Evolutionary conservation across 1,139 yeast genomes (phyloP).

Genomic region (Pichia kudriavzevii): DNA sequence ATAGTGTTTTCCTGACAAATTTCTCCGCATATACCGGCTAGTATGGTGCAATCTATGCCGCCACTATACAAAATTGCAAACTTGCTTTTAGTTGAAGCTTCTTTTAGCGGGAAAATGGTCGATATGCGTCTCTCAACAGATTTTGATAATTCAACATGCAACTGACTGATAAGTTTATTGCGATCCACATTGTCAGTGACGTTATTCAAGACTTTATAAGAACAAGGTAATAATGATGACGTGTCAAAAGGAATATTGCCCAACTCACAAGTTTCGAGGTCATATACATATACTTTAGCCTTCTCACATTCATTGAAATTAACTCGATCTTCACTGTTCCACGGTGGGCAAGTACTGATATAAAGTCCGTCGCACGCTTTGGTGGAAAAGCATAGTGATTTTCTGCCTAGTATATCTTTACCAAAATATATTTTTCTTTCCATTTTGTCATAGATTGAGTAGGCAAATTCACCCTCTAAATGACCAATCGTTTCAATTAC

Average conservation of each 20-base stretch:
- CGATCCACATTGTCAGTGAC: background rate
- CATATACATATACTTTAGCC: constrained; percentile 40
- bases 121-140: constrained; percentile 47
- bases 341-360: constrained; percentile 42
- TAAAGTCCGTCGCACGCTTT: constrained; percentile 30
- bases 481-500: constrained; percentile 30
- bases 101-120: constrained; percentile 51
- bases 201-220: constrained; percentile 11
- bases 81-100: constrained; percentile 24
- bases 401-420: constrained; percentile 73
- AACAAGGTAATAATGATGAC: constrained; percentile 14
- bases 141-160: constrained; percentile 28
- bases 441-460: constrained; percentile 37
- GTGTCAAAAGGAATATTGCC: constrained; percentile 16
- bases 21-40: constrained; percentile 43
- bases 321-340: constrained; percentile 21
- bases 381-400: constrained; percentile 52
- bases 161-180: constrained; percentile 14
- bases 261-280: constrained; percentile 20
- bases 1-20: constrained; percentile 20
- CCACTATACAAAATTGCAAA: constrained; percentile 82
- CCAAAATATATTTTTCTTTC: constrained; percentile 57
- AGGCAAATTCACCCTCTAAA: constrained; percentile 80
- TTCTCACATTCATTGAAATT: constrained; percentile 46
- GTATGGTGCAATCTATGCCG: constrained; percentile 83